Evolutionary conservation across 1,284 basidiomycete species (phyloP).

Genomic region (Apiotrichum mycotoxinovorans): DNA sequence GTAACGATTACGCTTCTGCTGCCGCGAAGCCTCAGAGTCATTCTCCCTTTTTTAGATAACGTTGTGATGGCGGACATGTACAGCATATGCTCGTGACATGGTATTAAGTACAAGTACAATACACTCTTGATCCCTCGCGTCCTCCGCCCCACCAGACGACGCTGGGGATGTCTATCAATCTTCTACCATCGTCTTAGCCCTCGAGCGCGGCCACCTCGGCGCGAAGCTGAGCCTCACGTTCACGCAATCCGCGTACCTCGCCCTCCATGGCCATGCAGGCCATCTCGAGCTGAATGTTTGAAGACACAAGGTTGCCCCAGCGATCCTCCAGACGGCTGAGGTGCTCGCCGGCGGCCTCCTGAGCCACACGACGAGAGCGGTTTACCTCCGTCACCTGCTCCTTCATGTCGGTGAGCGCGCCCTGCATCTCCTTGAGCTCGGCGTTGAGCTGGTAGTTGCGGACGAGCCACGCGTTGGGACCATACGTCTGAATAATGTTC

Average conservation of each 20-base stretch:
- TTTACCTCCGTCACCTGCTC: constrained; percentile 77
- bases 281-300: constrained; percentile 49
- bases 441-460: constrained; percentile 83
- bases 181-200: neutral
- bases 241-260: constrained; percentile 40
- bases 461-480: constrained; percentile 84
- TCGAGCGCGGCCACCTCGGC: constrained; percentile 41
- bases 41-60: neutral
- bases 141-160: neutral
- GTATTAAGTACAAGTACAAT: constrained; percentile 9
- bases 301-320: constrained; percentile 47
- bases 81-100: constrained; percentile 21
- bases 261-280: constrained; percentile 46
- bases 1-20: neutral
- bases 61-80: constrained; percentile 20
- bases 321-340: constrained; percentile 40
- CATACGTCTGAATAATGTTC: constrained; percentile 78
- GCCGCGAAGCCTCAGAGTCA: neutral
- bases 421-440: constrained; percentile 69
- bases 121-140: neutral
- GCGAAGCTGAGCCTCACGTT: constrained; percentile 37
- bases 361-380: constrained; percentile 72
- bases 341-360: constrained; percentile 46
- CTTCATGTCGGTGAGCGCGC: constrained; percentile 66
- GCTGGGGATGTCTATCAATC: neutral